Base-by-base conservation (phyloP, 2,329 filamentous ascomycete genomes). In the Phyllosticta capitalensis region DNA sequence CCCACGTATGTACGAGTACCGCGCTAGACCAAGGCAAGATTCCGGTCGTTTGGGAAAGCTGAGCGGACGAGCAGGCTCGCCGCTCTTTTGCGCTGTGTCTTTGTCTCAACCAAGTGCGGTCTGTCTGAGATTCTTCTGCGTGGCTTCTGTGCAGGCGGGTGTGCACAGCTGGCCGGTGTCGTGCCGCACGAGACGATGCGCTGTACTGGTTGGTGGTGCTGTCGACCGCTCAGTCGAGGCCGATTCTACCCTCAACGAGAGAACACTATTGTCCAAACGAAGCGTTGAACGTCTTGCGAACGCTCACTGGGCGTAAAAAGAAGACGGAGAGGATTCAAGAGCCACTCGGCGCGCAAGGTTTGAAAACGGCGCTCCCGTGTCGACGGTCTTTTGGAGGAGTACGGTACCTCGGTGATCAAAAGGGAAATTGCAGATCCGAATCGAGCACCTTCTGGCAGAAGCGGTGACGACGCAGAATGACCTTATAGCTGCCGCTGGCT, bases 61-160 rank as follows among this genome's bases (percentile, higher is more conserved):
- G 38, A 19, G 38, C 17, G 17, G 38, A 6, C 38, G 17, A 45
- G 38, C 38, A 45, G 38, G 38, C 38, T 45, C 38, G 17, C 17
- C 17, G 45, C 28, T 19, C 26, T 45, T 53, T 45, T 52, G 26
- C n/a, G n/a, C 58, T 59, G 58, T 17, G 45, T 9, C 24, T n/a
- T 28, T 52, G 58, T 55, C 58, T 59, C 55, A 55, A 53, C 55
- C 53, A 30, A 45, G 45, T 52, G 14, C 38, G 21, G 58, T 52
- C 20, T 59, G 58, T 51, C 53, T 59, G 22, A 55, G 58, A 59
- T 59, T 12, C 48, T 59, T 20, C 19, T 28, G 17, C 26, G 26
- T 53, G 22, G 28, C 33, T 54, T 33, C 33, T 48, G 24, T 45
- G 52, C 58, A 30, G 58, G 26, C 48, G 53, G 58, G 50, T 59